These are phyloP conservation scores for Vickermania spadyakhi DNA, from an alignment of 208 protist genomes.

Conservation along the genomic window DNA sequence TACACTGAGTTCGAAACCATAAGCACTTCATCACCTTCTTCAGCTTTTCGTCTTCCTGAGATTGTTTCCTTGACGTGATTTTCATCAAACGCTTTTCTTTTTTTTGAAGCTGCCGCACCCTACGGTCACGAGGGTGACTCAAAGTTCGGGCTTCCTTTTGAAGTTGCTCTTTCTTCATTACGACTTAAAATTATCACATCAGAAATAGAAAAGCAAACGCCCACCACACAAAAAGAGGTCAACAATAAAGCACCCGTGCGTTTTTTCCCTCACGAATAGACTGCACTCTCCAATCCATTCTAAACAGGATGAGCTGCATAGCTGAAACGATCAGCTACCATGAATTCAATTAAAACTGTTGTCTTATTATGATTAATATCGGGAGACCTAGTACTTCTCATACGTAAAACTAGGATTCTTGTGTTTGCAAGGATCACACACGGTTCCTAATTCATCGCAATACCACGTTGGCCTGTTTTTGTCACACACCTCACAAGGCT, in stretches of 20 bases:
- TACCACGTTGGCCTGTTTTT: conserved; percentile 64
- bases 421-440: conserved; percentile 63
- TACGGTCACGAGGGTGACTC: conserved; percentile 53
- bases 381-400: conserved; percentile 64
- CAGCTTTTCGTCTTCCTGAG: conserved; percentile 19
- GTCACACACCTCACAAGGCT: conserved; percentile 72
- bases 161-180: background rate
- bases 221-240: background rate
- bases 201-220: background rate
- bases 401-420: conserved; percentile 21
- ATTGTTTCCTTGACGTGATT: conserved; percentile 22
- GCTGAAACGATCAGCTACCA: too few relatives aligned
- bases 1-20: conserved; percentile 74
- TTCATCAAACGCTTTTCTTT: conserved; percentile 29
- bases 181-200: background rate
- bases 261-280: background rate
- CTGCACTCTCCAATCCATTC: background rate
- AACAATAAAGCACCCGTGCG: background rate
- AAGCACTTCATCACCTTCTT: conserved; percentile 40
- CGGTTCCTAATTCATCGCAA: conserved; percentile 59
- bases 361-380: too few relatives aligned
- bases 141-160: conserved; percentile 22
- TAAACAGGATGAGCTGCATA: background rate
- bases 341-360: too few relatives aligned
- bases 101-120: conserved; percentile 64